phyloP scores from a whole-genome alignment of 306 rosid species.

The Malus sylvestris region DNA sequence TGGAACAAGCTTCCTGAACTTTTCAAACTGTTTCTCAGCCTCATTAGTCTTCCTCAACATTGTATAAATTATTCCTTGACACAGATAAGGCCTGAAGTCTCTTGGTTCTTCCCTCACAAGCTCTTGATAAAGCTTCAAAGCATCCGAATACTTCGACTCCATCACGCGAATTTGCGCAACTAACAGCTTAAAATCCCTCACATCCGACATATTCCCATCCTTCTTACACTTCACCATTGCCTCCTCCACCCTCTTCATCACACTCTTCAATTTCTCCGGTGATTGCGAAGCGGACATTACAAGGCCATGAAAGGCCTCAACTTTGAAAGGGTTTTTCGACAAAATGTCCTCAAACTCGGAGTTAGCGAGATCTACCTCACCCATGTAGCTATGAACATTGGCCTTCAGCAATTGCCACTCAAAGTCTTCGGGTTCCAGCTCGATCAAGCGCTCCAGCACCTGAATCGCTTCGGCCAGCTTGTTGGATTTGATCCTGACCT shows the following conservation, averaged over 20 bases:
- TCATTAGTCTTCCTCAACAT: constrained; percentile 63
- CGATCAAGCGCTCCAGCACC: constrained; percentile 42
- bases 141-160: constrained; percentile 56
- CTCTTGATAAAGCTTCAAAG: constrained; percentile 66
- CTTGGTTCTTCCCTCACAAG: constrained; percentile 71
- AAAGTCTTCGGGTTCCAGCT: constrained; percentile 56
- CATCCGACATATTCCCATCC: constrained; percentile 38
- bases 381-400: constrained; percentile 41
- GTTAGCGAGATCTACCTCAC: constrained; percentile 40
- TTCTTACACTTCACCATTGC: constrained; percentile 43
- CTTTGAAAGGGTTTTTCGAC: constrained; percentile 44
- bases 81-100: constrained; percentile 82
- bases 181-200: constrained; percentile 80
- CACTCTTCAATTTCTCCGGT: constrained; percentile 15
- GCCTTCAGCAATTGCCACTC: constrained; percentile 74
- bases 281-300: constrained; percentile 41
- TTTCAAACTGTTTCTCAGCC: constrained; percentile 73
- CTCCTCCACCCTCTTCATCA: constrained; percentile 45
- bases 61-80: constrained; percentile 82
- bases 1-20: constrained; percentile 63
- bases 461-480: constrained; percentile 51
- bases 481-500: constrained; percentile 35
- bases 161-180: constrained; percentile 69
- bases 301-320: constrained; percentile 78
- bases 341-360: constrained; percentile 47